Evolutionary conservation across 2,329 filamentous ascomycete genomes (phyloP).

Genomic region (Cercospora sesami): DNA sequence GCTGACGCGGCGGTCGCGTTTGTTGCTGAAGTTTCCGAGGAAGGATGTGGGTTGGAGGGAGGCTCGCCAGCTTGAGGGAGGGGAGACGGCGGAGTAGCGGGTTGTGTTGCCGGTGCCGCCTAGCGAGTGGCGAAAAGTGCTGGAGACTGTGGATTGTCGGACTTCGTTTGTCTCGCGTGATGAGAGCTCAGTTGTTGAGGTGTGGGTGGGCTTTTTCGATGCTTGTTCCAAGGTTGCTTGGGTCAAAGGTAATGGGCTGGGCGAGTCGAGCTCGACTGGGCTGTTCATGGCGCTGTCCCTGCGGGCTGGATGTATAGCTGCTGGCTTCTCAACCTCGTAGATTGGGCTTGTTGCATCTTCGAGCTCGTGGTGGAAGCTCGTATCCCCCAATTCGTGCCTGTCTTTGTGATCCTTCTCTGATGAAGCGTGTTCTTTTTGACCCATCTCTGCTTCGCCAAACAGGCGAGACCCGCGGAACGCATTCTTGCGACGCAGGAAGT

Average conservation of each 20-base stretch:
- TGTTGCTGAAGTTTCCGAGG: not conserved
- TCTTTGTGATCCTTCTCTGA: slow-evolving; percentile 3
- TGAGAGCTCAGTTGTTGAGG: slow-evolving; percentile 3
- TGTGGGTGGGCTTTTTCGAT: slow-evolving; percentile 2
- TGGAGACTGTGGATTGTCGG: not conserved
- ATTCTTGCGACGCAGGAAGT: slow-evolving; percentile 3
- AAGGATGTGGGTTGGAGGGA: not conserved
- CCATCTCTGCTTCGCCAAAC: not conserved
- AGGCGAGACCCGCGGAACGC: not conserved
- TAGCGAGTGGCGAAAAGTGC: slow-evolving; percentile 11
- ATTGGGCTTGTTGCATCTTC: slow-evolving; percentile 5
- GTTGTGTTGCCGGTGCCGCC: not conserved
- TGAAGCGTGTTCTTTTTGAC: not conserved
- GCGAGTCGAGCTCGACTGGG: not conserved
- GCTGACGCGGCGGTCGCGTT: slow-evolving; percentile 8
- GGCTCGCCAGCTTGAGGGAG: not conserved
- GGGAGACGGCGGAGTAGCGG: slow-evolving; percentile 1
- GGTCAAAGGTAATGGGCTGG: not conserved
- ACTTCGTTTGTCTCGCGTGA: not conserved
- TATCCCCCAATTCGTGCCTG: not conserved
- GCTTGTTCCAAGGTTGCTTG: not conserved
- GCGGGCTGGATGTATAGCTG: slow-evolving; percentile 10
- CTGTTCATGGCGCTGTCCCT: slow-evolving; percentile 13
- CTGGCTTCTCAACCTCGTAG: slow-evolving; percentile 14
- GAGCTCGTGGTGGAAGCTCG: slow-evolving; percentile 5